These are phyloP conservation scores for Toxicodendron radicans DNA, from an alignment of 345 rosid species.

Conservation along the genomic window DNA sequence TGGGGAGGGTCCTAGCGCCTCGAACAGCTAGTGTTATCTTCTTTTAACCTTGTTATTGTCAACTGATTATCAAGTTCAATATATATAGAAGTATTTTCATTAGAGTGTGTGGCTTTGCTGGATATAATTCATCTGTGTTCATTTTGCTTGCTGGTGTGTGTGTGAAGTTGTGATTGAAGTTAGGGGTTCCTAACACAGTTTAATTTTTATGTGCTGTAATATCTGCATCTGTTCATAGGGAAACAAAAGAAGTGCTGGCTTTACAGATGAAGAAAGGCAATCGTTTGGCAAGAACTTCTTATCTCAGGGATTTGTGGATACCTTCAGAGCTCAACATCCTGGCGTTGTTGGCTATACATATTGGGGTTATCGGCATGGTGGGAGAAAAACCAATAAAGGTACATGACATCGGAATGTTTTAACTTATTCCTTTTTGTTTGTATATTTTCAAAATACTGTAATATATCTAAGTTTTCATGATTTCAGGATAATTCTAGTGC, in stretches of 20 bases:
- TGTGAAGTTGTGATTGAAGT: no score
- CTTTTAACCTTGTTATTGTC: no score
- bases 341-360: slow-evolving; percentile 87
- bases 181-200: no score
- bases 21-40: no score
- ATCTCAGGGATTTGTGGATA: slow-evolving; percentile 83
- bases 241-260: slow-evolving; percentile 92
- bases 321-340: slow-evolving; percentile 85
- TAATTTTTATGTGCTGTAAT: neutral
- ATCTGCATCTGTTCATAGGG: slow-evolving; percentile 48
- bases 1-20: no score
- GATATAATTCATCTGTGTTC: no score
- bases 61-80: no score
- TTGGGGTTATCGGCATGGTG: slow-evolving; percentile 90
- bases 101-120: no score
- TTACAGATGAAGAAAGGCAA: slow-evolving; percentile 80
- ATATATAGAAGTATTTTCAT: no score
- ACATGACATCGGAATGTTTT: slow-evolving; percentile 1
- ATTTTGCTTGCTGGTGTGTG: no score
- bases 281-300: slow-evolving; percentile 75
- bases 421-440: neutral
- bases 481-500: neutral
- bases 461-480: neutral
- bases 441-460: neutral
- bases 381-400: slow-evolving; percentile 85